phyloP scores from a whole-genome alignment of 306 rosid genomes.

The Senna siamea region DNA sequence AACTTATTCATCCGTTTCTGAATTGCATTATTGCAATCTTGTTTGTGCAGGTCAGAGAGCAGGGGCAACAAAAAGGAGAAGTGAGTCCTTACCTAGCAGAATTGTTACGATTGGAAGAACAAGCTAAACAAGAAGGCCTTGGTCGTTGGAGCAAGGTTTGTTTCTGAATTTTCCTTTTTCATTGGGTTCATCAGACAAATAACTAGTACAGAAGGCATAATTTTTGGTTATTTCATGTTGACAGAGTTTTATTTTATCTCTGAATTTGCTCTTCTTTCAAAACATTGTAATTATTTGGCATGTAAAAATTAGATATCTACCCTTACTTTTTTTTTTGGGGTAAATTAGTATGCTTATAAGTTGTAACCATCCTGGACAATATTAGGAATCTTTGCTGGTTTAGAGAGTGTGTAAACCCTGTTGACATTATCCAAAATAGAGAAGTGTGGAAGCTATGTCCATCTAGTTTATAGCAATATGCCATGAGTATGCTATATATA shows the following conservation, averaged over 20 bases:
- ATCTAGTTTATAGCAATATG: conserved; percentile 16
- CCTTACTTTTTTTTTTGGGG: conserved; percentile 7
- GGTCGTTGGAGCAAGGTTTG: conserved; percentile 97
- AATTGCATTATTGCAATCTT: conserved; percentile 35
- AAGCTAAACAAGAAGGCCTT: conserved; percentile 84
- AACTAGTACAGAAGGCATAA: background rate
- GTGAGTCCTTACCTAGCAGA: conserved; percentile 86
- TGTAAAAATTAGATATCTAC: background rate
- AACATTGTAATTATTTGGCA: background rate
- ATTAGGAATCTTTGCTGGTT: conserved; percentile 10
- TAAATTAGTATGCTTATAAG: conserved; percentile 24
- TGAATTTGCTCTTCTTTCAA: background rate
- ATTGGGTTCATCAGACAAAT: background rate
- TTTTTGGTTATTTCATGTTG: background rate
- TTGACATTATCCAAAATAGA: background rate
- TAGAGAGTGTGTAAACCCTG: background rate
- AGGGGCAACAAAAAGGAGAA: conserved; percentile 90
- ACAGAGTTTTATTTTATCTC: background rate
- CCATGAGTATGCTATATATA: background rate
- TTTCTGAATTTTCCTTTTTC: conserved; percentile 15
- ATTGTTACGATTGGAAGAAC: conserved; percentile 78
- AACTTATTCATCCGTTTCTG: background rate
- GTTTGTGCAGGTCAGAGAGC: conserved; percentile 79
- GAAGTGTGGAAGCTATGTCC: background rate
- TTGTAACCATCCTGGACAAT: background rate